These are phyloP conservation scores for Phytophthora europaea DNA, from an alignment of 352 stramenopile genomes.

Conservation along the genomic window DNA sequence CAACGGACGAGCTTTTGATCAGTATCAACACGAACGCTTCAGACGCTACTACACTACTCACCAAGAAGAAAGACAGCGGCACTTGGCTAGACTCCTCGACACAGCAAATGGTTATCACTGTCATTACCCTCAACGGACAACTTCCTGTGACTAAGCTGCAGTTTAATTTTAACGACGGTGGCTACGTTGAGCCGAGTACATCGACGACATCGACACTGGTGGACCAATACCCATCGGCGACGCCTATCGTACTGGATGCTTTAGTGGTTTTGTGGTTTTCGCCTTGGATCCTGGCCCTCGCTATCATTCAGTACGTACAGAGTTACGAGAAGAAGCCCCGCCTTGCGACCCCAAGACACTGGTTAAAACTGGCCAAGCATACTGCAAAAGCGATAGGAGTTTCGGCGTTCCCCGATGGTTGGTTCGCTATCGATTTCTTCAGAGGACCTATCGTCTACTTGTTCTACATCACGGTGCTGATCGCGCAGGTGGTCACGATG, in stretches of 20 bases:
- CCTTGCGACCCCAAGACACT: neutral
- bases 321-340: slow-evolving; percentile 23
- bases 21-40: slow-evolving; percentile 41
- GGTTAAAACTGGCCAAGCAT: slow-evolving; percentile 31
- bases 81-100: slow-evolving; percentile 50
- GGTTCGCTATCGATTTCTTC: slow-evolving; percentile 43
- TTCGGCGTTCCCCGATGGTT: slow-evolving; percentile 46
- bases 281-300: slow-evolving; percentile 31
- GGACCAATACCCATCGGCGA: slow-evolving; percentile 29
- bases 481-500: slow-evolving; percentile 51
- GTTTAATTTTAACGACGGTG: slow-evolving; percentile 49
- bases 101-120: slow-evolving; percentile 42
- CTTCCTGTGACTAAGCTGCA: slow-evolving; percentile 46
- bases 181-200: slow-evolving; percentile 39
- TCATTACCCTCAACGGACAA: slow-evolving; percentile 65
- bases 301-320: slow-evolving; percentile 23
- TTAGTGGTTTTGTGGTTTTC: slow-evolving; percentile 38
- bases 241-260: slow-evolving; percentile 25
- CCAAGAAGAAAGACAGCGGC: slow-evolving; percentile 31
- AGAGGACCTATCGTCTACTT: slow-evolving; percentile 26
- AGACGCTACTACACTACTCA: slow-evolving; percentile 28
- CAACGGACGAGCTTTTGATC: slow-evolving; percentile 37
- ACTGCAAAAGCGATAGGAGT: slow-evolving; percentile 35
- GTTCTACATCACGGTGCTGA: slow-evolving; percentile 60
- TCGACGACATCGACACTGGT: slow-evolving; percentile 38